These are phyloP conservation scores for Rubia tinctorum DNA, from an alignment of 305 asterid genomes.

Conservation along the genomic window DNA sequence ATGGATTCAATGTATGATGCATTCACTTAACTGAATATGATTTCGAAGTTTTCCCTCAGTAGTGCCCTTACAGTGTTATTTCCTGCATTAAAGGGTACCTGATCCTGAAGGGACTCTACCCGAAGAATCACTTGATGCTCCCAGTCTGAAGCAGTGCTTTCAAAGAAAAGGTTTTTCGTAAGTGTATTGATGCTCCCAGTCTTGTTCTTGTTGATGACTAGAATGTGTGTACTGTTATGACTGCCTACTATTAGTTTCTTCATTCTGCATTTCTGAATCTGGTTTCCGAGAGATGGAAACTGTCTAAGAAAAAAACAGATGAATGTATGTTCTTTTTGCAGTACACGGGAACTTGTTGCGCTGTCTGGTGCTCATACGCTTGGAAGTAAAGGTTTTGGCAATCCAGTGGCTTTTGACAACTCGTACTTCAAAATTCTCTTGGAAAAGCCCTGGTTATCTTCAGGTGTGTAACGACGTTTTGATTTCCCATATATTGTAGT, in stretches of 20 bases:
- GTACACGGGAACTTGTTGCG: constrained; percentile 87
- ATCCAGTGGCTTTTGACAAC: constrained; percentile 71
- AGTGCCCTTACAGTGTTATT: neutral
- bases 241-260: constrained; percentile 2
- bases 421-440: constrained; percentile 80
- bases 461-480: constrained; percentile 39
- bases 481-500: neutral
- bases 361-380: constrained; percentile 91
- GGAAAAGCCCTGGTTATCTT: constrained; percentile 78
- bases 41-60: neutral
- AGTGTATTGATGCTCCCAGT: constrained; percentile 28
- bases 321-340: constrained; percentile 16
- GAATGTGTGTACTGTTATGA: neutral
- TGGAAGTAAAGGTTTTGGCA: constrained; percentile 92
- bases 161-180: constrained; percentile 86
- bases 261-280: neutral
- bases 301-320: neutral
- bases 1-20: constrained; percentile 56
- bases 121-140: constrained; percentile 66
- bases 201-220: constrained; percentile 10
- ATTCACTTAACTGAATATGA: neutral
- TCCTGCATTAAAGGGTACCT: constrained; percentile 47
- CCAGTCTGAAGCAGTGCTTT: constrained; percentile 60
- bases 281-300: constrained; percentile 1
- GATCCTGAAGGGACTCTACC: constrained; percentile 95